Evolutionary conservation across 305 asterid species (phyloP), one percentile per base, ranked within the genome.

Genomic region (Fraxinus xanthoxyloides): DNA sequence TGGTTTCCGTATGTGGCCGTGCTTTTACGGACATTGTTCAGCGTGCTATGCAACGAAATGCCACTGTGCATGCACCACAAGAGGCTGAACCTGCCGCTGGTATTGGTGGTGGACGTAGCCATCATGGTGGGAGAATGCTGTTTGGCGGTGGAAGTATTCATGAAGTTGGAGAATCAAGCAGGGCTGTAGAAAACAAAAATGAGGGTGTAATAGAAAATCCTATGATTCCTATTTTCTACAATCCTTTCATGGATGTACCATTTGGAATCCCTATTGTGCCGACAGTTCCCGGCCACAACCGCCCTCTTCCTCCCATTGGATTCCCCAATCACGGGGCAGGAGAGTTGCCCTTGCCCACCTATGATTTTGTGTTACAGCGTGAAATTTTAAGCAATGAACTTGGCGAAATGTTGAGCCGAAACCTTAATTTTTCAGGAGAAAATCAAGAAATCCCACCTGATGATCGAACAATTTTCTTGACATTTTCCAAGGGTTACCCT

Each of bases 401-500:
- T 6, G 65, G 82, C 23, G 85, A 87, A 23, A 43, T 84, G 86
- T 9, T 81, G 35, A 30, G 32, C n/a, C 65, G 36, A 35, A 82
- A 59, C 13, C 13, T 84, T 77, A 77, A 23, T 4, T 7, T 43
- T 2, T 84, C 4, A 56, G 43, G 34, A 2, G 81, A 36, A 15
- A 78, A 51, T 7, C 56, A 54, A 28, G 90, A 85, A 15, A 76
- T 85, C 13, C 54, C 87, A 3, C 83, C 92, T 0, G 97, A 90
- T 81, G 93, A 92, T 0, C 87, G 97, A 35, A 92, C 98, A 0
- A 84, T 94, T 7, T 92, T 92, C 86, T 77, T 94, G 84, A 92
- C 97, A 0, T 91, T 92, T 40, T 90, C 97, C 12, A 90, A 85
- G 35, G 97, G 97, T 0, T 92, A 89, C 72, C 97, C 95, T 1